Evolutionary conservation across 1,284 basidiomycete genomes (phyloP).

Genomic region (Trichosporon sp.): DNA sequence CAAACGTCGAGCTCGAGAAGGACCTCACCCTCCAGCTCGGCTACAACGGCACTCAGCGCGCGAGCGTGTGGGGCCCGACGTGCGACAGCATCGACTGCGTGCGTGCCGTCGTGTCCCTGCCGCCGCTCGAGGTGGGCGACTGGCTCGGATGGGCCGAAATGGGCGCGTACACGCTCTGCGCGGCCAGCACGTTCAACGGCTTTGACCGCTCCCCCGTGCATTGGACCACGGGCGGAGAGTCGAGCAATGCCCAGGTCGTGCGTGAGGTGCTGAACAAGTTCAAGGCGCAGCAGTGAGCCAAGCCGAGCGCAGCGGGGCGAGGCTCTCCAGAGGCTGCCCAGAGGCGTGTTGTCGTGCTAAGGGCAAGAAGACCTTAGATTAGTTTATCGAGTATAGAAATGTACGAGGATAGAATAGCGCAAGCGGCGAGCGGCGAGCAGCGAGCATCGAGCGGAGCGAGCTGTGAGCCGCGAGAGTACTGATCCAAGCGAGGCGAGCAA

Average conservation of each 20-base stretch:
- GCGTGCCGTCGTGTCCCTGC: conserved; percentile 65
- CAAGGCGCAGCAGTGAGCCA: background rate
- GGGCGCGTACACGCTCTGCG: conserved; percentile 92
- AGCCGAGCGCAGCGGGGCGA: background rate
- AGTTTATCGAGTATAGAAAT: conserved; percentile 12
- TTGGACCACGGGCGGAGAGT: conserved; percentile 54
- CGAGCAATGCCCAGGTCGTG: conserved; percentile 21
- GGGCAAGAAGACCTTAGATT: background rate
- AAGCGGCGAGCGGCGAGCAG: too few species aligned
- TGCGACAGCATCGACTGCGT: conserved; percentile 92
- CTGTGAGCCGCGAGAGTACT: background rate
- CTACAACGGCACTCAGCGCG: conserved; percentile 57
- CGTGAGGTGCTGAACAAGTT: conserved; percentile 26
- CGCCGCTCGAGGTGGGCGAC: conserved; percentile 75
- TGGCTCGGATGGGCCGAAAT: conserved; percentile 91
- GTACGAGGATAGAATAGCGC: conserved; percentile 16
- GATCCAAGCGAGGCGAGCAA: background rate
- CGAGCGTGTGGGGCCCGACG: conserved; percentile 66
- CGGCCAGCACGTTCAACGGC: conserved; percentile 85
- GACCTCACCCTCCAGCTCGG: conserved; percentile 56
- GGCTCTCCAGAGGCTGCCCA: too few species aligned
- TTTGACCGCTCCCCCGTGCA: conserved; percentile 49
- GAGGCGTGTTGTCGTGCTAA: background rate
- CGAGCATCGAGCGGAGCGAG: background rate
- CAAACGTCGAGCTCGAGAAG: conserved; percentile 53